Percentiles rank a stretch among this genome's conserved stretches.
phyloP scores from a whole-genome alignment of 2,329 filamentous ascomycete species.

The Trichophyton rubrum region DNA sequence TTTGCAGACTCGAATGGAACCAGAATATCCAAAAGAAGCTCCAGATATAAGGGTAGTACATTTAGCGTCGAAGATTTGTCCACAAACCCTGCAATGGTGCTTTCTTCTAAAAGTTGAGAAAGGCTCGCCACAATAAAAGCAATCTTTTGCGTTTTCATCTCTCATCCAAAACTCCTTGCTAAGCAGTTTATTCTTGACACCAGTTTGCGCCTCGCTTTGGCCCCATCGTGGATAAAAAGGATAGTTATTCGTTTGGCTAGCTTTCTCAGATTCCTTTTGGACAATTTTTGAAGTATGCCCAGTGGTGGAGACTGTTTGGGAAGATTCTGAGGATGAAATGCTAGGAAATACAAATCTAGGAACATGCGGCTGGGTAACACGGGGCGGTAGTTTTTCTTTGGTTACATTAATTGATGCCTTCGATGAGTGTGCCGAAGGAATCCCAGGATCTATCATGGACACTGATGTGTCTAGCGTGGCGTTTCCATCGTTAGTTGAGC shows the following conservation, averaged over 20 bases:
- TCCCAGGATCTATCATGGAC: constrained; percentile 22
- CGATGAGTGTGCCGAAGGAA: constrained; percentile 18
- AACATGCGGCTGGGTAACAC: constrained; percentile 35
- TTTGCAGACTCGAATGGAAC: constrained; percentile 79
- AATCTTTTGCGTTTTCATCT: constrained; percentile 95
- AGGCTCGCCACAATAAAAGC: constrained; percentile 77
- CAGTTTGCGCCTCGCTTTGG: constrained; percentile 2
- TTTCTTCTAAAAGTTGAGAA: constrained; percentile 93
- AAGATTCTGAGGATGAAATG: constrained; percentile 31
- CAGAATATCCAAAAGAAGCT: constrained; percentile 71
- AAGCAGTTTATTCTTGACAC: constrained; percentile 66
- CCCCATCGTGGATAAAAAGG: background rate
- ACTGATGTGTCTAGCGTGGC: constrained; percentile 20
- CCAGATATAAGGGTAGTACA: constrained; percentile 89
- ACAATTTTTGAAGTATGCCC: background rate
- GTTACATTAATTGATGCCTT: constrained; percentile 19
- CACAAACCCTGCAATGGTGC: constrained; percentile 87
- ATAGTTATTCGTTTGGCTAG: background rate
- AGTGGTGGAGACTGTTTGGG: constrained; percentile 32
- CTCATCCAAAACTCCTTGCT: constrained; percentile 99
- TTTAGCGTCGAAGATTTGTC: constrained; percentile 96
- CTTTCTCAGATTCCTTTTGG: background rate
- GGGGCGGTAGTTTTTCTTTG: constrained; percentile 24
- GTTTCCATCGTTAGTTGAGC: constrained; percentile 19
- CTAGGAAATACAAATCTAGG: constrained; percentile 33